Evolutionary conservation across 768 basidiomycete genomes (phyloP), one percentile per base, ranked within the genome.

Genomic region (Mycena galopus): DNA sequence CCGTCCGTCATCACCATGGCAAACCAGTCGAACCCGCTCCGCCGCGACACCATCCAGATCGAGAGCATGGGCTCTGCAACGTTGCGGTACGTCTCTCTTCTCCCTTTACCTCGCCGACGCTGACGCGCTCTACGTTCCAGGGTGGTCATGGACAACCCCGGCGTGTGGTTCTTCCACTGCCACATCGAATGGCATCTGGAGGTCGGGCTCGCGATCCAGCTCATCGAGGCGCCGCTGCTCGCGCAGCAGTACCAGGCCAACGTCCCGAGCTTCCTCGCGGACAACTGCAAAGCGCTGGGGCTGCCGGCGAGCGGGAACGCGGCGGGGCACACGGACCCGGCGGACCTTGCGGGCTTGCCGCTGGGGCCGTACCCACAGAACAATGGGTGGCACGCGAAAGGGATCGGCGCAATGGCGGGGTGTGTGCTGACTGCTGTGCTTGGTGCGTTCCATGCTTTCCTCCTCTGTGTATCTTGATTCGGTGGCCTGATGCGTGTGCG

Each of bases 131-230:
- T n/a, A n/a, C n/a, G n/a, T n/a, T n/a, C n/a, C 57, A 71, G 70
- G 11, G 81, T 96, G 76, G 84, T 92, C 57, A 95, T 95, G 1
- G 94, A 99, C 80, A 99, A 99, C 82, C 97, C 97, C 1, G 97
- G 97, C 14, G 91, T 88, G 10, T 97, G 95, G 94, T 81, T 96
- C 73, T 88, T 96, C 79, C 94, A 95, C 80, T 96, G 91, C 79
- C 93, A 94, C 81, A 93, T 94, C 74, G 93, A 95, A 79, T 96
- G 95, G 94, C 94, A 96, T 81, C 83, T 96, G 6, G 88, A 94
- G 82, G 84, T 86, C 64, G 97, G 97, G 11, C 90, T 99, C 35
- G 97, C 96, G 0, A 87, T 94, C 44, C 90, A 93, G 75, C 87
- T 99, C 77, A 84, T 98, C 81, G 93, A 94, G 77, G 95, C 96